Evolutionary conservation across 805 yeast species (phyloP).

Genomic region (Trichomonascus vanleenenianus): DNA sequence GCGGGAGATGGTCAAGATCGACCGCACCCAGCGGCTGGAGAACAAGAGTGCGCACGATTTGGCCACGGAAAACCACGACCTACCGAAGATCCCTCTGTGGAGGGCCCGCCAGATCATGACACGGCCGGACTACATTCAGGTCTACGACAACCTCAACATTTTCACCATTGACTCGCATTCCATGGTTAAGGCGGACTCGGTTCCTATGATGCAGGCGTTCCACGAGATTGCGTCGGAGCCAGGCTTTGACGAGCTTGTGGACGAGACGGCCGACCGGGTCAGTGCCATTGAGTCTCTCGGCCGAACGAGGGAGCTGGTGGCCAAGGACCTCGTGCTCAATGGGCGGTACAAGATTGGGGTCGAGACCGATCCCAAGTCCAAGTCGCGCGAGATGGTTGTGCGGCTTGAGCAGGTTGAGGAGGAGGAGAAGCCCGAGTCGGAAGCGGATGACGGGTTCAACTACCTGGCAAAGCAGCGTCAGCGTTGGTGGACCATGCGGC

Average conservation of each 20-base stretch:
- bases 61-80: conserved; percentile 35
- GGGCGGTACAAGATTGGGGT: conserved; percentile 21
- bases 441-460: conserved; percentile 20
- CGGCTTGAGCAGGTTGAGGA: conserved; percentile 13
- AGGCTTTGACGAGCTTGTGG: conserved; percentile 58
- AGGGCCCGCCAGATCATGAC: conserved; percentile 81
- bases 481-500: conserved; percentile 18
- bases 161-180: conserved; percentile 73
- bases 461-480: conserved; percentile 12
- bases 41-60: conserved; percentile 19
- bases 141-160: conserved; percentile 65
- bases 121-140: conserved; percentile 69
- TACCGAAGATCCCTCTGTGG: conserved; percentile 78
- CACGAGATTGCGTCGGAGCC: conserved; percentile 67
- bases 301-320: conserved; percentile 67
- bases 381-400: conserved; percentile 6
- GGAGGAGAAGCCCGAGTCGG: conserved; percentile 10
- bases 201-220: conserved; percentile 87
- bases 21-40: conserved; percentile 28
- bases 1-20: conserved; percentile 65
- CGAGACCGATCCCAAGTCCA: conserved; percentile 1
- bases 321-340: conserved; percentile 52
- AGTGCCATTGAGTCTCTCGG: conserved; percentile 69
- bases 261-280: conserved; percentile 60
- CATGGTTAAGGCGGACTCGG: conserved; percentile 67